Base-by-base conservation (phyloP, 164 flowering plant genomes). In the Amborella trichopoda region DNA sequence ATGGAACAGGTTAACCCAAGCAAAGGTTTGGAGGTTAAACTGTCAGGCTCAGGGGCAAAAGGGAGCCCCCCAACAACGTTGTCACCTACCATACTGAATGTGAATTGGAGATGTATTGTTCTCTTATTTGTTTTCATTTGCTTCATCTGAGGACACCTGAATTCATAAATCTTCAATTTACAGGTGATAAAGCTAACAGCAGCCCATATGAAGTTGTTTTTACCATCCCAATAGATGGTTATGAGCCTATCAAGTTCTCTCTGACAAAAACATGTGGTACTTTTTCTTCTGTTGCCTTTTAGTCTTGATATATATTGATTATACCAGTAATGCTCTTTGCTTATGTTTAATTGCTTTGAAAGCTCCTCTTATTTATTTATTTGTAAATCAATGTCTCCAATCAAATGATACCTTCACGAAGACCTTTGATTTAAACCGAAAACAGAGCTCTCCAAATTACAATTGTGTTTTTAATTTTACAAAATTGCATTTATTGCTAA, bases 181-280 rank as follows among this genome's bases (percentile, higher is more conserved):
- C 68, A 91, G 96, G 98, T 72, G 73, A 72, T 48, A 65, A 63
- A 56, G 73, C 76, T 21, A 72, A 46, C 47, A 66, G 62, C 50
- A 48, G 64, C 48, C 96, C 85, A 46, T 91, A 81, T 69, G 83
- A 71, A 68, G 89, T 91, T 65, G 62, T 66, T 61, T 46, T 86
- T 53, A 75, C 78, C n/a, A 74, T 86, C 22, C 98, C 98, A 24
- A 62, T 86, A 28, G 68, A 81, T 61, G 75, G 76, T 54, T 78
- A 83, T 68, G 94, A 79, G 40, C 78, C 93, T 26, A 49, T 83
- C 54, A 76, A 81, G 46, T 86, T 86, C 56, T 65, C 72, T 44
- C 81, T 91, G 40, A 61, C 96, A 21, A 91, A 91, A 61, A 59
- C 72, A 59, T 91, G 98, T 61, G 90, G 98, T 91, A 60, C 62